These are phyloP conservation scores for Epichloe sp. DNA, from an alignment of 2,329 filamentous ascomycete species.

Conservation along the genomic window DNA sequence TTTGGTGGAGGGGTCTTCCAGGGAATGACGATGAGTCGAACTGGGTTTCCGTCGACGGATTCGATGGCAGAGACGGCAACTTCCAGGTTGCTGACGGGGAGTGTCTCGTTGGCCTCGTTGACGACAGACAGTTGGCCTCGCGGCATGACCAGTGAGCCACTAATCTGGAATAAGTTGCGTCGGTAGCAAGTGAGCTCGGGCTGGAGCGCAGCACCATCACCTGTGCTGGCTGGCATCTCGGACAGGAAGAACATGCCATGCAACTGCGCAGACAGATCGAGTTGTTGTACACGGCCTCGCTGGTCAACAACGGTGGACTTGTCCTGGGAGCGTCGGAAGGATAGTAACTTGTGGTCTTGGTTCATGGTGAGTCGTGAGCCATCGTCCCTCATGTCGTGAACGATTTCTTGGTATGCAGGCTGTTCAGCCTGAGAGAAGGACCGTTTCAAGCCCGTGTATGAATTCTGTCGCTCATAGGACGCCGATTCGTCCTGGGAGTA, in stretches of 20 bases:
- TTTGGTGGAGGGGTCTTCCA: conserved; percentile 92
- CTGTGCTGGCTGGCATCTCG: conserved; percentile 55
- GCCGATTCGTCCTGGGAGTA: conserved; percentile 43
- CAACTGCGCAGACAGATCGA: conserved; percentile 58
- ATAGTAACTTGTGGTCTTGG: conserved; percentile 48
- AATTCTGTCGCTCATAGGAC: conserved; percentile 39
- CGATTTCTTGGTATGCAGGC: conserved; percentile 45
- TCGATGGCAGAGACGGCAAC: conserved; percentile 85
- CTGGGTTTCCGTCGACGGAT: conserved; percentile 81
- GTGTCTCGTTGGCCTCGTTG: conserved; percentile 70
- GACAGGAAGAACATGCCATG: conserved; percentile 85
- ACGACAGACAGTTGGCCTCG: conserved; percentile 67
- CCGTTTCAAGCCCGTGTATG: conserved; percentile 43
- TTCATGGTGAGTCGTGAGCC: conserved; percentile 42
- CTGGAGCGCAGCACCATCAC: conserved; percentile 45
- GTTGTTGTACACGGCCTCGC: conserved; percentile 45
- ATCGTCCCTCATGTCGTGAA: conserved; percentile 47
- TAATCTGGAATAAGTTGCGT: conserved; percentile 91
- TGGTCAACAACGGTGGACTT: conserved; percentile 48
- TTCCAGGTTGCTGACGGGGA: conserved; percentile 72
- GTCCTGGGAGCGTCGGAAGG: conserved; percentile 43
- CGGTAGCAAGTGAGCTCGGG: conserved; percentile 92
- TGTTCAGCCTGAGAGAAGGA: conserved; percentile 43
- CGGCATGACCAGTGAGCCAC: conserved; percentile 73
- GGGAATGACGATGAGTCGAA: conserved; percentile 90